Base-by-base conservation (phyloP, 73 alveolate species). In the Paraurostyla sp. region DNA sequence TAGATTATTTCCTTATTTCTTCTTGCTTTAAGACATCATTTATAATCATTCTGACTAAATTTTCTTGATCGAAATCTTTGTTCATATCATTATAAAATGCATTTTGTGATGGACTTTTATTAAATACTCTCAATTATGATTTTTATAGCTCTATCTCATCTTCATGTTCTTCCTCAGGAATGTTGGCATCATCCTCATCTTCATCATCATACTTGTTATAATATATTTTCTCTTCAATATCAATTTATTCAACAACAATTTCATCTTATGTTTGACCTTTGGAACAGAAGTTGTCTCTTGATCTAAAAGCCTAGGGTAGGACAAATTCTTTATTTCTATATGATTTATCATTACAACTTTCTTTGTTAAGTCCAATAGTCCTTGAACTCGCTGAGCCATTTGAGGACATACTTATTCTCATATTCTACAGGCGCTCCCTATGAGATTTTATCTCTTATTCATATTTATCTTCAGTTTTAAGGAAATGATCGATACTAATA, bases 151-250 rank as follows among this genome's bases (percentile, higher is more conserved):
- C 82, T 11, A 38, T 22, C 32, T 65, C 23, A 38, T 30, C 82
- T 3, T 32, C 18, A 2, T 4, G 7, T 32, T 65, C 82, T 18
- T 65, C 82, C 13, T 65, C 82, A 16, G 56, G 58, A 3, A 65
- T 58, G 25, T 65, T 65, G 32, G 82, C 82, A 35, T 65, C 82
- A 38, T 65, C 82, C 6, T n/a, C n/a, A n/a, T 65, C 82, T 20
- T 59, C 76, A 25, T 59, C 76, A 11, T 25, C 76, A 7, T 11
- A 59, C 9, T 25, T 30, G 4, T n/a, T 49, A 3, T 30, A 2
- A 7, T 3, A 2, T 25, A 59, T 30, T 18, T 27, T 59, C 49
- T 25, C 49, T 59, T 59, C 3, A 11, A 7, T n/a, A 59, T n/a
- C 76, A n/a, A n/a, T n/a, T n/a, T n/a, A n/a, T n/a, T n/a, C n/a